Evolutionary conservation across 192 early-diverging fungal species (phyloP), one percentile per base, ranked within the genome.

Genomic region (Podila epicladia): DNA sequence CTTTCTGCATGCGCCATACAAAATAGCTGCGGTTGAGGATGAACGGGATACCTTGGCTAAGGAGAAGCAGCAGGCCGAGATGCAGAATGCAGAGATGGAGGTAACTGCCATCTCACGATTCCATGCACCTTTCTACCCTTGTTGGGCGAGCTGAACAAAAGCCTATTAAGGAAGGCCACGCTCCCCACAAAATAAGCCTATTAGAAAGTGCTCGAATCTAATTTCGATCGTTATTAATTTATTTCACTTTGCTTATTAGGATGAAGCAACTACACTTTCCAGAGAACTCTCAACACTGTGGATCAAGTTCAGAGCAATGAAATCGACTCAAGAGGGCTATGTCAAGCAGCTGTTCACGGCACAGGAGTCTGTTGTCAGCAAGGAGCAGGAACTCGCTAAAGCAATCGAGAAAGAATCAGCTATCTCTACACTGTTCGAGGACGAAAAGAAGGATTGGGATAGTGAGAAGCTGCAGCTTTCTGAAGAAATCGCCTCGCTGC

Each of bases 291-390:
- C 63, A 31, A 71, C 62, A 26, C 66, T 71, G 11, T 80, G 77
- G 77, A 49, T 79, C 51, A 57, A 58, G 32, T 73, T 73, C 9
- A 58, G 65, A 20, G 68, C 48, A 15, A 73, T 80, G 77, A 80
- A 73, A 32, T 13, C 51, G 1, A 22, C 70, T 22, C 77, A 80
- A 55, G 77, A 72, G 19, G 53, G 65, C 4, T 19, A 57, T 11
- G 67, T 73, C 12, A 51, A 80, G 37, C 61, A 57, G n/a, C 58
- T 80, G 19, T 72, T 32, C 69, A 67, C 66, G 19, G 26, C 71
- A 9, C 59, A 73, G 11, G 71, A 73, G 38, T 26, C 65, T 6
- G 62, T 59, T 26, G 57, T 33, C 11, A 69, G 64, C n/a, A 45
- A 72, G 13, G 31, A n/a, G 3, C 29, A 24, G 7, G 77, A 80